Percentiles rank a stretch among this genome's conserved stretches.
Conservation (phyloP, 345 rosid genomes). For the Erysimum cheiranthoides region DNA sequence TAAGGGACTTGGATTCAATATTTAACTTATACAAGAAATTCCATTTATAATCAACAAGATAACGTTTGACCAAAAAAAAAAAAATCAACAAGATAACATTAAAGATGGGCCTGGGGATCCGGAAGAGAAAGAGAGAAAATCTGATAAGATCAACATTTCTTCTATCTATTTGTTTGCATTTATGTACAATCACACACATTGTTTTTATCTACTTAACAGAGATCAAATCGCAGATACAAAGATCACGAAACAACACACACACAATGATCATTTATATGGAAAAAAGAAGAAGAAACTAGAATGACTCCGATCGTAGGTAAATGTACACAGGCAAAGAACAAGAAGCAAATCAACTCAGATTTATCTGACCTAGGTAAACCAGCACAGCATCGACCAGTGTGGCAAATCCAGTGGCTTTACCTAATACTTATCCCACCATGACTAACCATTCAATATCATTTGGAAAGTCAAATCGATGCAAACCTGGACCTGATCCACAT, state of each 20-base stretch:
- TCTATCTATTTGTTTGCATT: constrained; percentile 17
- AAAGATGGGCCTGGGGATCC: not conserved
- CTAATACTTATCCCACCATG: constrained; percentile 23
- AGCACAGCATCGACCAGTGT: constrained; percentile 9
- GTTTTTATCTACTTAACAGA: not conserved
- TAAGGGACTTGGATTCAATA: constrained; percentile 24
- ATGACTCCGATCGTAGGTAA: constrained; percentile 15
- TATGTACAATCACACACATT: not conserved
- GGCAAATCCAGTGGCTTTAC: constrained; percentile 3
- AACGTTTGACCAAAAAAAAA: too few relatives aligned
- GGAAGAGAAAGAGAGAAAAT: not conserved
- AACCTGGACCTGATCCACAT: constrained; percentile 26
- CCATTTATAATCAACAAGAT: constrained; percentile 25
- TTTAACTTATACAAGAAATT: not conserved
- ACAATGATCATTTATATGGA: constrained; percentile 22
- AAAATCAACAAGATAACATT: constrained; percentile 30
- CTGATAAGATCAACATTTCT: constrained; percentile 2
- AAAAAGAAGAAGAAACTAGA: not conserved
- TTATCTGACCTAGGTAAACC: not conserved
- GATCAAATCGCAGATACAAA: not conserved
- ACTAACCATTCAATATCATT: constrained; percentile 11
- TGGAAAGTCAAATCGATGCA: constrained; percentile 31
- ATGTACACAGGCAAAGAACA: constrained; percentile 29
- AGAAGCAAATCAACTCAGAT: constrained; percentile 17
- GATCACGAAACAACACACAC: constrained; percentile 22